These are phyloP conservation scores for Mucor racemosus DNA, from an alignment of 371 early-diverging fungal species.

Conservation along the genomic window DNA sequence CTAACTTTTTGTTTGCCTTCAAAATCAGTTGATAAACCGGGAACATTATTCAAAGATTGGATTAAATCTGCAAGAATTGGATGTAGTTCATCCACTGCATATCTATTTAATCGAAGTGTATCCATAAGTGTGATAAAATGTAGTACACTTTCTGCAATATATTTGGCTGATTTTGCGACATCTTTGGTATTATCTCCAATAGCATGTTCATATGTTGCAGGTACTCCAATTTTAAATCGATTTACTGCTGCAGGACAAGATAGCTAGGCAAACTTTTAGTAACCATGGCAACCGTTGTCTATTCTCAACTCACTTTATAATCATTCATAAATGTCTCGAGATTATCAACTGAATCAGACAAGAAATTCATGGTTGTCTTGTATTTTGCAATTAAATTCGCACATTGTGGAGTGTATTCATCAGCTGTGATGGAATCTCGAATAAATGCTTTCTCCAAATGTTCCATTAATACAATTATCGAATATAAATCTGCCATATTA, in stretches of 20 bases:
- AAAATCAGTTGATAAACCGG: constrained; percentile 80
- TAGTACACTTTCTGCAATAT: constrained; percentile 87
- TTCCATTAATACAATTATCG: constrained; percentile 89
- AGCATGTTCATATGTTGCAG: constrained; percentile 89
- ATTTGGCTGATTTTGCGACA: constrained; percentile 66
- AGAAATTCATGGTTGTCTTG: constrained; percentile 86
- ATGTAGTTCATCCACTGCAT: constrained; percentile 92
- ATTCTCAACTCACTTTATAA: constrained; percentile 65
- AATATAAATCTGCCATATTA: constrained; percentile 90
- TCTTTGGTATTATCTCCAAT: constrained; percentile 59
- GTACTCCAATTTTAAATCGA: constrained; percentile 84
- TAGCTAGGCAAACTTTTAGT: constrained; percentile 44
- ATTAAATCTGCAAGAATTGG: constrained; percentile 90
- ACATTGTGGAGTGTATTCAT: constrained; percentile 91
- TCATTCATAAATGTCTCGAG: constrained; percentile 82
- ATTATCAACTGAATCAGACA: constrained; percentile 69
- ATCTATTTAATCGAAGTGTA: constrained; percentile 81
- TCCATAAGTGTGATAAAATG: constrained; percentile 96
- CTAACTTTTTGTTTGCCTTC: constrained; percentile 82
- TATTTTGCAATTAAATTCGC: constrained; percentile 90
- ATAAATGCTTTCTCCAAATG: constrained; percentile 94
- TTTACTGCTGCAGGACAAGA: constrained; percentile 83
- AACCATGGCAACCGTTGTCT: not conserved
- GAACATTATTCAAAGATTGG: constrained; percentile 84
- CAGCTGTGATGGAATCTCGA: constrained; percentile 81